Percentiles rank a stretch among this genome's conserved stretches.
phyloP scores from a whole-genome alignment of 2,329 filamentous ascomycete genomes.

The Stemphylium vesicarium region DNA sequence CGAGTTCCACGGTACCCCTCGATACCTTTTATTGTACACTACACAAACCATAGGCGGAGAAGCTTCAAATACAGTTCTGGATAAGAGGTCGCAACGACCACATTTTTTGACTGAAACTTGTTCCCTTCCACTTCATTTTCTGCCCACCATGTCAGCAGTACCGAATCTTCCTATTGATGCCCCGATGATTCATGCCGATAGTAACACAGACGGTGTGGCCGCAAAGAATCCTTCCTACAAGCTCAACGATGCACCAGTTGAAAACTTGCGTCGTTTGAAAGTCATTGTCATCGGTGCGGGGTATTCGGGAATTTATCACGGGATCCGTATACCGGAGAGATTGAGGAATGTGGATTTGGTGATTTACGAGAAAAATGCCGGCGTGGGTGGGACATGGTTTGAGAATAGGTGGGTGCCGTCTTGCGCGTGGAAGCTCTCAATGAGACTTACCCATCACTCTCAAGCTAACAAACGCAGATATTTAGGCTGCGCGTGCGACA shows the following conservation, averaged over 20 bases:
- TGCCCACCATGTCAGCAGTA: slow-evolving; percentile 37
- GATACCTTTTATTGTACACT: slow-evolving; percentile 17
- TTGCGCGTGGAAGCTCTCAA: neutral
- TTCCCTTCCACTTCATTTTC: neutral
- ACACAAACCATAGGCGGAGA: slow-evolving; percentile 10
- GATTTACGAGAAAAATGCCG: slow-evolving; percentile 54
- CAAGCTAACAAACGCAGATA: slow-evolving; percentile 34
- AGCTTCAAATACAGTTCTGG: slow-evolving; percentile 14
- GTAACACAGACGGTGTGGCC: slow-evolving; percentile 9
- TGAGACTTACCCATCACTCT: neutral
- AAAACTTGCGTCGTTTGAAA: slow-evolving; percentile 51
- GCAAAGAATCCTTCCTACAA: slow-evolving; percentile 24
- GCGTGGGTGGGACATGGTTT: slow-evolving; percentile 50
- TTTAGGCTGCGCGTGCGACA: slow-evolving; percentile 53
- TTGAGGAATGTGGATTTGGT: slow-evolving; percentile 49
- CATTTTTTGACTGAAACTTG: neutral
- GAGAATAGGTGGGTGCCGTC: slow-evolving; percentile 41
- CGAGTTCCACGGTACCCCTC: slow-evolving; percentile 1
- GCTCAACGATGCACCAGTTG: slow-evolving; percentile 49
- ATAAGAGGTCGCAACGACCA: neutral
- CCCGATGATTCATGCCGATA: slow-evolving; percentile 16
- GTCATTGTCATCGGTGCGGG: slow-evolving; percentile 55
- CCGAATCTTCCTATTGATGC: slow-evolving; percentile 36
- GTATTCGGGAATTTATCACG: slow-evolving; percentile 53
- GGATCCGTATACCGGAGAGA: slow-evolving; percentile 53